phyloP scores from a whole-genome alignment of 2,329 filamentous ascomycete genomes.

The Neurospora sp. region DNA sequence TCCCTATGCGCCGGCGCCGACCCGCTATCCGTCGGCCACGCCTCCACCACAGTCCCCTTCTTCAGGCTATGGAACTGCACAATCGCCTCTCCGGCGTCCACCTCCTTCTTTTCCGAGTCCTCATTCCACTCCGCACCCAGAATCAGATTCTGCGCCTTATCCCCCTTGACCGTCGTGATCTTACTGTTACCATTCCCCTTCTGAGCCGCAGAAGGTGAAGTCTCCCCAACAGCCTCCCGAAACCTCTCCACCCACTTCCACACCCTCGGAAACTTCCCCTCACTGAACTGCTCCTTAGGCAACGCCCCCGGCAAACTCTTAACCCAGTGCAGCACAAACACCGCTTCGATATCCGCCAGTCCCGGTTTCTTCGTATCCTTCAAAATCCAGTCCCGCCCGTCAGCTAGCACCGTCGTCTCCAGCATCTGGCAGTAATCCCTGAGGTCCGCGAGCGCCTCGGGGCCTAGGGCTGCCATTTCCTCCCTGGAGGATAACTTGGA shows the following conservation, averaged over 20 bases:
- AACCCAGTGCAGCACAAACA: conserved; percentile 63
- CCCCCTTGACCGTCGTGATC: conserved; percentile 37
- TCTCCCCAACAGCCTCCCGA: conserved; percentile 33
- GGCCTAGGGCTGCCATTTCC: conserved; percentile 24
- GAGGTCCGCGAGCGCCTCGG: conserved; percentile 48
- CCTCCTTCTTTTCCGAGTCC: conserved; percentile 21
- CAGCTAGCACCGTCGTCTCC: conserved; percentile 52
- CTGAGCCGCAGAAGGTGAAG: conserved; percentile 21
- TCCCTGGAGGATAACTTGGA: conserved; percentile 16
- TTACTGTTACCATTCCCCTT: conserved; percentile 19
- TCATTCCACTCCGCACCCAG: conserved; percentile 36
- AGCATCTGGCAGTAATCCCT: conserved; percentile 45
- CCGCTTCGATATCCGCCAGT: conserved; percentile 58
- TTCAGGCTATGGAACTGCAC: conserved; percentile 36
- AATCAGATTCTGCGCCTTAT: conserved; percentile 42
- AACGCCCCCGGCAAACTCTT: conserved; percentile 44
- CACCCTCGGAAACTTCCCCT: conserved; percentile 44
- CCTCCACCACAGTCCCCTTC: conserved; percentile 43
- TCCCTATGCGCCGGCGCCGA: conserved; percentile 51
- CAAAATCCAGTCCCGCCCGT: conserved; percentile 58
- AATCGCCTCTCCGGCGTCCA: conserved; percentile 40
- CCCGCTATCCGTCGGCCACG: conserved; percentile 48
- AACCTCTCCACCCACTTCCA: conserved; percentile 60
- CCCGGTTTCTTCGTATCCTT: conserved; percentile 36
- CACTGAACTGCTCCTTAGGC: conserved; percentile 40